Base-by-base conservation (phyloP, 140 eudicot species). In the Eryngium alpinum region DNA sequence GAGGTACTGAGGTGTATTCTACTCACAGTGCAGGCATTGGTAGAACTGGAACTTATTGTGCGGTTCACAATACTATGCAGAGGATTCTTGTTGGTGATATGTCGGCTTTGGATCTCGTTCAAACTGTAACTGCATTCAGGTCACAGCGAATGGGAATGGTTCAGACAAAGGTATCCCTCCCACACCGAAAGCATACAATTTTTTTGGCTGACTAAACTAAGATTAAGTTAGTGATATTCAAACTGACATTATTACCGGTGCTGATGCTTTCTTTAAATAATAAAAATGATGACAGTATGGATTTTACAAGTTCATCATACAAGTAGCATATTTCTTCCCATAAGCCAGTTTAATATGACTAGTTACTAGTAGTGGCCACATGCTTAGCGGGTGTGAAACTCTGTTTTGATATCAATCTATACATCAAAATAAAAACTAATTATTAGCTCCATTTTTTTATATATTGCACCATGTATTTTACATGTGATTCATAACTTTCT, bases 11-110 rank as follows among this genome's bases (percentile, higher is more conserved):
- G 25, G 71, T 75, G 0, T 72, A 60, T 49, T 71, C 21, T 79
- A 18, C 34, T 81, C 70, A 82, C 97, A 96, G 99, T 89, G 99
- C 99, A 86, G 99, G 99, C 53, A 96, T 96, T 50, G 99, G 99
- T 84, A 93, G 99, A 84, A 96, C 99, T n/a, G 99, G 99, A 78
- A 90, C 99, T 53, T 96, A 96, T 81, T 93, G 98, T 78, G 85
- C 90, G 21, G 82, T 96, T 84, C 99, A 96, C 82, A 90, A 96
- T 87, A 90, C 98, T 17, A 85, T 96, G 79, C 98, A 96, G 82
- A 90, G 98, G 86, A 86, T 96, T 82, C 81, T 96, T 24, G 60
- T 81, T 19, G 98, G 98, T 50, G 99, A 96, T 83, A 88, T 89
- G 97, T 86, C 97, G 44, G 97, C 99, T 53, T 84, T 93, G 90